phyloP scores from a whole-genome alignment of 2,329 filamentous ascomycete species.

The Orbilia blumenaviensis region DNA sequence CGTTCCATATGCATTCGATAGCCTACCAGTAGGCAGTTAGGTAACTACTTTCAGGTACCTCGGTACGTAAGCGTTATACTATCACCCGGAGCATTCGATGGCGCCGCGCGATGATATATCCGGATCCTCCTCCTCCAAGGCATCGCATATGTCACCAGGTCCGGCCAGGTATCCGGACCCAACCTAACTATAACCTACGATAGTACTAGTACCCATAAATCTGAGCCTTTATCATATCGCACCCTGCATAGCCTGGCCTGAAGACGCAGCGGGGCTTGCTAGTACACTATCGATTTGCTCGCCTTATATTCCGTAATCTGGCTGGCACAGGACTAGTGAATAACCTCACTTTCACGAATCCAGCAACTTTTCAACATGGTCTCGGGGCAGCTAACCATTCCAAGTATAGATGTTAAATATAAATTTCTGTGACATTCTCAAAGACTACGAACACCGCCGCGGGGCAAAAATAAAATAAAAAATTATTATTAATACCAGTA shows the following conservation, averaged over 20 bases:
- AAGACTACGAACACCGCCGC: not conserved
- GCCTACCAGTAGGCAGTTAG: too few species aligned
- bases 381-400: too few species aligned
- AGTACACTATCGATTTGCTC: not conserved
- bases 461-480: conserved; percentile 11
- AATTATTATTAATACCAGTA: too few species aligned
- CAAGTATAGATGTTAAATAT: not conserved
- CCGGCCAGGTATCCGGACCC: too few species aligned
- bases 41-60: not conserved
- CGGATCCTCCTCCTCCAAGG: conserved; percentile 10
- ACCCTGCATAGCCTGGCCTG: not conserved
- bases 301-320: not conserved
- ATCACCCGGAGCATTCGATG: not conserved
- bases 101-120: not conserved
- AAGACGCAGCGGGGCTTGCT: not conserved
- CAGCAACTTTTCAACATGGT: not conserved
- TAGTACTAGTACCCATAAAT: too few species aligned
- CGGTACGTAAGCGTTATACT: not conserved
- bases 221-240: too few species aligned
- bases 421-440: too few species aligned
- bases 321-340: too few species aligned
- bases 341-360: not conserved
- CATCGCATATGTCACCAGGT: conserved; percentile 12
- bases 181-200: too few species aligned
- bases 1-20: not conserved